Percentiles rank a stretch among this genome's conserved stretches.
These are phyloP conservation scores for Ceriops decandra DNA, from an alignment of 345 rosid genomes.

Conservation along the genomic window DNA sequence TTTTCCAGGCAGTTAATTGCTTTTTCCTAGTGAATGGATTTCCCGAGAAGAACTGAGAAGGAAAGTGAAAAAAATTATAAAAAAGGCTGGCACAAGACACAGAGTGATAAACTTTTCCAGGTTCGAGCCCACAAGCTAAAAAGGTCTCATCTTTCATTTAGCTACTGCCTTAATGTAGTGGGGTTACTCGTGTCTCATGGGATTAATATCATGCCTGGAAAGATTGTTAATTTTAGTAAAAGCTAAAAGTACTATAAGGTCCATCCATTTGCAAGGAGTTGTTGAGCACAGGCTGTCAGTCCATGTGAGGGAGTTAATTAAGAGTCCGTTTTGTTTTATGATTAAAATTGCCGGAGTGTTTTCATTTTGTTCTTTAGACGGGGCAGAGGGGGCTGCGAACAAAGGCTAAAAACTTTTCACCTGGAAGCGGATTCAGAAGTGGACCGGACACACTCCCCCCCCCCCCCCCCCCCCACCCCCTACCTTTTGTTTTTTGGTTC, in stretches of 20 bases:
- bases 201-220: conserved; percentile 11
- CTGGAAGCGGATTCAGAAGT: background rate
- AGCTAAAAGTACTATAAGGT: conserved; percentile 6
- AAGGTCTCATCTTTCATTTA: conserved; percentile 32
- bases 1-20: background rate
- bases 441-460: background rate
- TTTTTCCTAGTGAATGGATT: background rate
- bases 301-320: conserved; percentile 30
- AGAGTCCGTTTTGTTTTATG: no score
- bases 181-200: conserved; percentile 20
- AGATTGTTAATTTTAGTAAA: conserved; percentile 13
- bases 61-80: conserved; percentile 11
- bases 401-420: background rate
- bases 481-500: background rate
- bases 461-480: background rate
- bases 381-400: no score
- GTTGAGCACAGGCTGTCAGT: conserved; percentile 46
- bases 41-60: conserved; percentile 9
- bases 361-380: no score
- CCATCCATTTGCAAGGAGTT: conserved; percentile 13
- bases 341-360: no score
- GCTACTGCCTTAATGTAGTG: conserved; percentile 15
- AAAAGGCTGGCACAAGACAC: conserved; percentile 26
- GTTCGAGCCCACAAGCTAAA: conserved; percentile 33
- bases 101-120: conserved; percentile 15